Conservation (phyloP, 75 land plant species). For the Picea glauca region DNA sequence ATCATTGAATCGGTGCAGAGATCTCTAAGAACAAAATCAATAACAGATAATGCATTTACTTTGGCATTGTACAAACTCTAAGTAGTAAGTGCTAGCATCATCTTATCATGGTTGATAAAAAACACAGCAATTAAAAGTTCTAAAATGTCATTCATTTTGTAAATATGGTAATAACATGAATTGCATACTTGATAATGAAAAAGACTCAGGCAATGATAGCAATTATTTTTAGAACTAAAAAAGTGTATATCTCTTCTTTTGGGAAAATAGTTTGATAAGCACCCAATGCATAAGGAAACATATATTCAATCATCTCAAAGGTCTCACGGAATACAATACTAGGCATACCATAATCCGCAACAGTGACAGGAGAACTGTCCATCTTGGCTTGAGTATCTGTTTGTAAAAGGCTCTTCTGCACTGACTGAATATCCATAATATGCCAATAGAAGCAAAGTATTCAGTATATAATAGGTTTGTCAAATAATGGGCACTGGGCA, state of each 20-base stretch:
- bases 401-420: constrained; percentile 71
- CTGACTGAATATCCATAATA: constrained; percentile 41
- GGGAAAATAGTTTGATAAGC: background rate
- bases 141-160: background rate
- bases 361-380: constrained; percentile 90
- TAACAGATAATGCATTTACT: background rate
- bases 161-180: background rate
- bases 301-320: background rate
- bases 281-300: background rate
- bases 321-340: background rate
- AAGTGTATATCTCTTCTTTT: background rate
- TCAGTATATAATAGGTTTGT: background rate
- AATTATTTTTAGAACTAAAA: too few species aligned
- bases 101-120: background rate
- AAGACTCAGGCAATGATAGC: too few species aligned
- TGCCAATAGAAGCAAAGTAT: background rate
- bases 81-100: too few species aligned
- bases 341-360: constrained; percentile 79
- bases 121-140: background rate
- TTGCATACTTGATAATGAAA: background rate
- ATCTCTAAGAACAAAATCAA: background rate
- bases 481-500: too few species aligned
- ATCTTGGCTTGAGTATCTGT: constrained; percentile 87
- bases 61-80: background rate
- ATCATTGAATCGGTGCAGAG: background rate